Conservation (phyloP, 2,329 filamentous ascomycete species). For the Drechslerella coelobrocha region DNA sequence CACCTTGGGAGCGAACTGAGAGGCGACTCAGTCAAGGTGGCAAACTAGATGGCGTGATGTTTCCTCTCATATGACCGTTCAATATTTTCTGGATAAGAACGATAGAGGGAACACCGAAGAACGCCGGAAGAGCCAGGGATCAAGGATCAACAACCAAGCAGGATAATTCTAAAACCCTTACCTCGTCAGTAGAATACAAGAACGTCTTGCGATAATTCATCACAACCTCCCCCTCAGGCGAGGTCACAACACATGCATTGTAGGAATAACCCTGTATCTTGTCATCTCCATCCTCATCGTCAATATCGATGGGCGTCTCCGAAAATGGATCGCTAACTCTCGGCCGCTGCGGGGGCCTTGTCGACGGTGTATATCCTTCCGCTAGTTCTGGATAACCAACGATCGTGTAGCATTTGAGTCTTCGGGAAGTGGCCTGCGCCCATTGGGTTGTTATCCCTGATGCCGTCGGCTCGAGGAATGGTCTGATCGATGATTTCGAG, state of each 20-base stretch:
- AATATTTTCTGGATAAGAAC: constrained; percentile 25
- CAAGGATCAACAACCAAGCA: constrained; percentile 53
- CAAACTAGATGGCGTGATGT: no score
- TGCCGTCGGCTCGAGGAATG: constrained; percentile 71
- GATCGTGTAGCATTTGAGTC: constrained; percentile 71
- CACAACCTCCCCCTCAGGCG: constrained; percentile 66
- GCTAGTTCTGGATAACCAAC: constrained; percentile 77
- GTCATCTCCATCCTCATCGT: constrained; percentile 24
- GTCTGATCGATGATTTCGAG: constrained; percentile 70
- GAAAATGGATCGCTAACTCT: constrained; percentile 32
- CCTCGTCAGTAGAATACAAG: constrained; percentile 68
- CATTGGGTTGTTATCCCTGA: constrained; percentile 73
- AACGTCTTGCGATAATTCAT: constrained; percentile 69
- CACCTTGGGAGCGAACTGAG: no score
- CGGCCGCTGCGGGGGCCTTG: constrained; percentile 54
- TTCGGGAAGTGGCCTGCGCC: constrained; percentile 71
- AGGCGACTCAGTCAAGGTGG: no score
- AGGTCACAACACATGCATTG: constrained; percentile 64
- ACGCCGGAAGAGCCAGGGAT: constrained; percentile 55
- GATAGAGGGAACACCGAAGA: constrained; percentile 53
- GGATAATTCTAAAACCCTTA: constrained; percentile 63
- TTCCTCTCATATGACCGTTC: no score
- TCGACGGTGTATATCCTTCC: constrained; percentile 63
- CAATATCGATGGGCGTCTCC: constrained; percentile 27
- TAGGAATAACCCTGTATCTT: constrained; percentile 50